A percentile compares a stretch with the other conserved stretches of the same genome.
Conservation (phyloP, 495 filamentous ascomycete genomes). For the Penicillium steckii region DNA sequence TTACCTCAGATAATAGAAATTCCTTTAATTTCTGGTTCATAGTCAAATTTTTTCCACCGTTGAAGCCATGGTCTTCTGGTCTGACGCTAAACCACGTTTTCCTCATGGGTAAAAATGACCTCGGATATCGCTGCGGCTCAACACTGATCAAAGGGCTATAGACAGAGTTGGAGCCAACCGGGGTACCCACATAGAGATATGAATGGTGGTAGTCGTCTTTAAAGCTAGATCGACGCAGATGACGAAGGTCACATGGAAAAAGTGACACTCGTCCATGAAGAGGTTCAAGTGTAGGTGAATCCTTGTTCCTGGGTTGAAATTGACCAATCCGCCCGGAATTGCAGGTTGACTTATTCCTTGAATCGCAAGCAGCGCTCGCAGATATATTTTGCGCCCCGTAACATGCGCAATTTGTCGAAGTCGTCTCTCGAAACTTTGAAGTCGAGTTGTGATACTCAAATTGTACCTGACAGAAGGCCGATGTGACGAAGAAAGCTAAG, state of each 20-base stretch:
- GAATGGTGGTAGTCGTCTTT: slow-evolving; percentile 4
- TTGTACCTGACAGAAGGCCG: too few relatives aligned
- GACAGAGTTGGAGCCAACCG: not conserved
- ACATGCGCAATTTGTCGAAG: too few relatives aligned
- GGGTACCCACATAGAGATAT: not conserved
- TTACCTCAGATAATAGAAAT: not conserved
- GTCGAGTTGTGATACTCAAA: too few relatives aligned
- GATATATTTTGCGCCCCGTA: too few relatives aligned
- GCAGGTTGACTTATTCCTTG: too few relatives aligned
- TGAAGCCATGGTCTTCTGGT: not conserved
- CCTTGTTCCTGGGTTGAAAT: too few relatives aligned
- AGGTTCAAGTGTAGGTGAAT: too few relatives aligned
- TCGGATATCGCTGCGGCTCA: not conserved
- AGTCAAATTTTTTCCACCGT: not conserved
- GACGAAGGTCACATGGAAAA: slow-evolving; percentile 2
- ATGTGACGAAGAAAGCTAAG: too few relatives aligned
- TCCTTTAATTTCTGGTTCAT: not conserved
- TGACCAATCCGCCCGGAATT: too few relatives aligned
- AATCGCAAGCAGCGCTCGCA: too few relatives aligned
- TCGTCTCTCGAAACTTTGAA: too few relatives aligned
- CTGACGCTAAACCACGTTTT: not conserved
- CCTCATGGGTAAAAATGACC: not conserved
- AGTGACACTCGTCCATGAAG: not conserved
- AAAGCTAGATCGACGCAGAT: slow-evolving; percentile 1
- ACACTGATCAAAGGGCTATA: not conserved